Conservation (phyloP, 495 filamentous ascomycete species). For the Chaetomium fimeti region DNA sequence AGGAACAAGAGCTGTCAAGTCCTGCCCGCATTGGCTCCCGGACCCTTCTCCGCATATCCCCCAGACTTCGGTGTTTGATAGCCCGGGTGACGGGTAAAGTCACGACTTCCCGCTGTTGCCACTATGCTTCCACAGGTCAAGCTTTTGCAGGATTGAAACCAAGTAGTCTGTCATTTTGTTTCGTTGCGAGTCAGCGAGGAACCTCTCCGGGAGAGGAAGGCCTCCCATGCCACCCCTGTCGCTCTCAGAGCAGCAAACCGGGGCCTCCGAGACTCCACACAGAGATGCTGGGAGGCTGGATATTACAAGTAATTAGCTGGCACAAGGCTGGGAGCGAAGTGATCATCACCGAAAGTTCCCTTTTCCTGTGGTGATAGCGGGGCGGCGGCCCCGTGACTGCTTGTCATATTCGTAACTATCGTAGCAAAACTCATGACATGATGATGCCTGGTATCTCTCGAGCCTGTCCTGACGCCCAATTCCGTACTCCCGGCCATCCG, state of each 20-base stretch:
- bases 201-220: neutral
- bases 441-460: slow-evolving; percentile 19
- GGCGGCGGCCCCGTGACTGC: neutral
- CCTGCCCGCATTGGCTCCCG: slow-evolving; percentile 7
- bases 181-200: slow-evolving; percentile 18
- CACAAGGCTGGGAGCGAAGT: no score
- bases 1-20: neutral
- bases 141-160: slow-evolving; percentile 16
- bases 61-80: slow-evolving; percentile 26
- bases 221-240: slow-evolving; percentile 11
- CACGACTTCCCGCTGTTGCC: neutral
- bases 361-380: neutral
- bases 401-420: neutral
- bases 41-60: slow-evolving; percentile 13
- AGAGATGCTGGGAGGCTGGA: no score
- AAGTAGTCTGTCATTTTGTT: slow-evolving; percentile 21
- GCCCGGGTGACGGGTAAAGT: slow-evolving; percentile 25
- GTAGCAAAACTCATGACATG: neutral
- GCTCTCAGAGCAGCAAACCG: neutral
- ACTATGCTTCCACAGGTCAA: neutral
- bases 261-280: no score
- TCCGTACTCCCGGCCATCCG: neutral
- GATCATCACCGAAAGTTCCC: neutral
- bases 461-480: slow-evolving; percentile 8
- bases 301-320: no score